These are phyloP conservation scores for Elongisporangium undulatum DNA, from an alignment of 352 stramenopile genomes.

Conservation along the genomic window DNA sequence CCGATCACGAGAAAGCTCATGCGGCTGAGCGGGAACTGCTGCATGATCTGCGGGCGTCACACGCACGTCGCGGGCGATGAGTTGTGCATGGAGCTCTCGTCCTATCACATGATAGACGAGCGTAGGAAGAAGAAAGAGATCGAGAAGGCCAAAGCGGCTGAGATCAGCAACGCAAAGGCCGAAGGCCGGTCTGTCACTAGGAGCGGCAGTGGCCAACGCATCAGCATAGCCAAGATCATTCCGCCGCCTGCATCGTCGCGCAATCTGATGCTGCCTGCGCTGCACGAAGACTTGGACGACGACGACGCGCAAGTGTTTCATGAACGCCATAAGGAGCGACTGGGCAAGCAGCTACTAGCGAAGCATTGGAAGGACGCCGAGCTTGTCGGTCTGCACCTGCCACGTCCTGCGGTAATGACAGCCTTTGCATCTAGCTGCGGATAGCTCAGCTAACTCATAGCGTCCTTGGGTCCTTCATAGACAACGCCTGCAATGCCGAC, in stretches of 20 bases:
- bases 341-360: conserved; percentile 45
- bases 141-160: conserved; percentile 25
- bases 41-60: conserved; percentile 63
- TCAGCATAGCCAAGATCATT: conserved; percentile 25
- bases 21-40: conserved; percentile 74
- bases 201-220: conserved; percentile 35
- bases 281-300: conserved; percentile 15
- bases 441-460: conserved; percentile 6
- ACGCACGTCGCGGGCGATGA: conserved; percentile 75
- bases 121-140: conserved; percentile 46
- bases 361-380: conserved; percentile 55
- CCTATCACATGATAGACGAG: conserved; percentile 65
- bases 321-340: conserved; percentile 11
- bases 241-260: conserved; percentile 3
- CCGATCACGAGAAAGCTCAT: conserved; percentile 83
- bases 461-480: conserved; percentile 8
- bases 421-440: neutral
- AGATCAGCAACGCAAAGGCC: neutral
- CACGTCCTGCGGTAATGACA: conserved; percentile 23
- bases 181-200: neutral
- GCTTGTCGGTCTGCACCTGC: conserved; percentile 21
- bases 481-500: conserved; percentile 19
- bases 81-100: conserved; percentile 70
- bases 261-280: conserved; percentile 16
- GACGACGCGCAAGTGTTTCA: conserved; percentile 4